These are phyloP conservation scores for Paramecium octaurelia DNA, from an alignment of 73 alveolate species.

Conservation along the genomic window DNA sequence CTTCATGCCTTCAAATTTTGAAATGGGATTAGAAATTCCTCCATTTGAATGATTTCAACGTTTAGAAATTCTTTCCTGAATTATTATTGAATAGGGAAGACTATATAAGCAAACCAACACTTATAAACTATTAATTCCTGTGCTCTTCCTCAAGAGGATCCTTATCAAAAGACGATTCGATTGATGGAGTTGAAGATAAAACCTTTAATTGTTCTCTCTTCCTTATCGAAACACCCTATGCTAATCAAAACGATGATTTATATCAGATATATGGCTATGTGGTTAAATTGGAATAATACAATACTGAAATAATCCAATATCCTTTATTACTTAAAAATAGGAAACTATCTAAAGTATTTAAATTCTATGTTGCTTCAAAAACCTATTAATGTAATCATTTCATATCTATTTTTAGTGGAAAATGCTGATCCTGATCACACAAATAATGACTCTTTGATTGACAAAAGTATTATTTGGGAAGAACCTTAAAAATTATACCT, in stretches of 20 bases:
- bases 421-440: neutral
- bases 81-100: neutral
- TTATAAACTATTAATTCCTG: neutral
- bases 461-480: constrained; percentile 19
- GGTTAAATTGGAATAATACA: neutral
- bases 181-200: neutral
- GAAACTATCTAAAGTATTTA: neutral
- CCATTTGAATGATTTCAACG: neutral
- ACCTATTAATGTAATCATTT: neutral
- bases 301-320: neutral
- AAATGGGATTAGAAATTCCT: neutral
- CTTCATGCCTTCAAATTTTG: neutral
- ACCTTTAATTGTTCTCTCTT: neutral
- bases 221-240: neutral
- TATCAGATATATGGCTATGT: neutral
- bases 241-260: neutral
- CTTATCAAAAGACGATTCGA: neutral
- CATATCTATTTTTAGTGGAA: neutral
- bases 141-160: neutral
- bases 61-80: neutral
- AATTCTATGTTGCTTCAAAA: neutral
- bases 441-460: neutral
- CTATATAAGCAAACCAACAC: neutral
- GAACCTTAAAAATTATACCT: neutral
- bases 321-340: neutral